Evolutionary conservation across 2,329 filamentous ascomycete genomes (phyloP).

Genomic region (Blastomyces percursus): DNA sequence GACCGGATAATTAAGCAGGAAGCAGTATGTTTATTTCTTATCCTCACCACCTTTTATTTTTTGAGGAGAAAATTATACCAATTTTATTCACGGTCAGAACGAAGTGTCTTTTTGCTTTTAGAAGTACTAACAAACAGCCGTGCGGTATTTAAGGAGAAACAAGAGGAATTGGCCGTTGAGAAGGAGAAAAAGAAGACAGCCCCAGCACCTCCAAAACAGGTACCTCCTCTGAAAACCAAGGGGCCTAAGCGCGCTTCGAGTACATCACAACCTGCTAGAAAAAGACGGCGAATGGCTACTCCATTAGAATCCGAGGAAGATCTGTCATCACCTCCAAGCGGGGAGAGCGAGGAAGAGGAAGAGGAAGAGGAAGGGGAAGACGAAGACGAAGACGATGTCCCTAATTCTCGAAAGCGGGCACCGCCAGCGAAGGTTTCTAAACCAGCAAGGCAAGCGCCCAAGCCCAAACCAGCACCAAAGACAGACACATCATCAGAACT

Average conservation of each 20-base stretch:
- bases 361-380: background rate
- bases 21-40: slow-evolving; percentile 29
- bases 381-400: slow-evolving; percentile 6
- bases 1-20: slow-evolving; percentile 44
- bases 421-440: slow-evolving; percentile 6
- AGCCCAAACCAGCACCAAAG: background rate
- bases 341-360: slow-evolving; percentile 19
- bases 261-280: slow-evolving; percentile 19
- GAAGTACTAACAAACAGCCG: background rate
- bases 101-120: background rate
- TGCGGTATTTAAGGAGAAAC: slow-evolving; percentile 20
- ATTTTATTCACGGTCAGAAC: background rate
- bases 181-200: slow-evolving; percentile 9
- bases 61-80: background rate
- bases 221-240: slow-evolving; percentile 13
- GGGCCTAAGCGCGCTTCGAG: slow-evolving; percentile 23
- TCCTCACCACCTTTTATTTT: background rate
- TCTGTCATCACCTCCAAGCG: slow-evolving; percentile 7
- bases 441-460: slow-evolving; percentile 8
- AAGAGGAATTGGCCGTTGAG: slow-evolving; percentile 19
- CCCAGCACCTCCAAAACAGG: slow-evolving; percentile 4
- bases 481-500: slow-evolving; percentile 8
- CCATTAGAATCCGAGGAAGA: slow-evolving; percentile 19
- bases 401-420: slow-evolving; percentile 11
- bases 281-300: slow-evolving; percentile 26